Percentiles rank a stretch among this genome's conserved stretches.
Evolutionary conservation across 2,329 filamentous ascomycete genomes (phyloP).

Genomic region (Clonostachys sp.): DNA sequence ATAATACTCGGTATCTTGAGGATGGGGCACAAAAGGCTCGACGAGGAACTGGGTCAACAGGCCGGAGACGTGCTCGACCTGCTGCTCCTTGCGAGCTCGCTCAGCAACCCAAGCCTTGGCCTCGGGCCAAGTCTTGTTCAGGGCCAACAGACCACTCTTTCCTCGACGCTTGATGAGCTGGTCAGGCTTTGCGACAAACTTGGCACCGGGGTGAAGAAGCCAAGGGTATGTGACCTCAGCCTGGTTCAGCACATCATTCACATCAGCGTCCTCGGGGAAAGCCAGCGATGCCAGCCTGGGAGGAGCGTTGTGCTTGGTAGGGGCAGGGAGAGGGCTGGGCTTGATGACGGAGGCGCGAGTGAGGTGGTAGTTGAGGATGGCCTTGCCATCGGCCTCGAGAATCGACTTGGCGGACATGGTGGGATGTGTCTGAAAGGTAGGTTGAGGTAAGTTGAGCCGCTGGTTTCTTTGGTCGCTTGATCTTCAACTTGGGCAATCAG

Average conservation of each 20-base stretch:
- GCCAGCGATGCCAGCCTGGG: constrained; percentile 86
- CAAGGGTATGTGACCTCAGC: constrained; percentile 96
- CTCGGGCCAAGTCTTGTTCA: constrained; percentile 97
- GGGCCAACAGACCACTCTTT: constrained; percentile 92
- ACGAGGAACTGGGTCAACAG: constrained; percentile 93
- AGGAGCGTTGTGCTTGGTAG: constrained; percentile 86
- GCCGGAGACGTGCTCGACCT: constrained; percentile 89
- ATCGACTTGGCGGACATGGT: constrained; percentile 77
- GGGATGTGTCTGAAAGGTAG: constrained; percentile 9
- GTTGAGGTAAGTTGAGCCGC: too few relatives aligned
- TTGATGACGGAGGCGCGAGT: constrained; percentile 97
- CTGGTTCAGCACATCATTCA: constrained; percentile 84
- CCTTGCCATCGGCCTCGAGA: constrained; percentile 99
- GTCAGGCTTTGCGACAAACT: constrained; percentile 98
- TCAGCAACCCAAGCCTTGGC: constrained; percentile 91
- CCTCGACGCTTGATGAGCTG: constrained; percentile 99
- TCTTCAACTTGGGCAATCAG: too few relatives aligned
- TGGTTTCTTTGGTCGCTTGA: too few relatives aligned
- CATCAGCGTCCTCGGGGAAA: constrained; percentile 84
- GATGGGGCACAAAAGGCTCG: constrained; percentile 96
- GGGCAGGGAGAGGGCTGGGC: constrained; percentile 83
- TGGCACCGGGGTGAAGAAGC: constrained; percentile 77
- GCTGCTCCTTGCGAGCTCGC: constrained; percentile 84
- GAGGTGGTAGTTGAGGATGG: constrained; percentile 99
- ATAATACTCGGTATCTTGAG: constrained; percentile 95